Evolutionary conservation across 2,329 filamentous ascomycete species (phyloP).

Genomic region (Kalmusia sp.): DNA sequence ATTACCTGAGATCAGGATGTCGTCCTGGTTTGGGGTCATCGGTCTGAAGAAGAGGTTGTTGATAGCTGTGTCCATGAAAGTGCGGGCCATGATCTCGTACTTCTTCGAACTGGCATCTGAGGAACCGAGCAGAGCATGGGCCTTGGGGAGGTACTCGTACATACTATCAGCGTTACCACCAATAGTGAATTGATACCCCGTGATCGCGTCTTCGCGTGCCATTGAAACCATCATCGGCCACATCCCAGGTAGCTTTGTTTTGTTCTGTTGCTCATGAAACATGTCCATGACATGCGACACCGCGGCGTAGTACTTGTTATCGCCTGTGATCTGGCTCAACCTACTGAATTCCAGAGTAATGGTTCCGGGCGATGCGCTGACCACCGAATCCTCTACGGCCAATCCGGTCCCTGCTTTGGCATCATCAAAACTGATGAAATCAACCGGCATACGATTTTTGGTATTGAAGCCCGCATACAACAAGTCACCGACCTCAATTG

Average conservation of each 20-base stretch:
- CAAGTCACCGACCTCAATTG: constrained; percentile 77
- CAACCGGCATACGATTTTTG: constrained; percentile 86
- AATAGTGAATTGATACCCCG: constrained; percentile 39
- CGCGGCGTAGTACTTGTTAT: constrained; percentile 88
- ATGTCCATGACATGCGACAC: constrained; percentile 84
- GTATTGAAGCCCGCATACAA: constrained; percentile 86
- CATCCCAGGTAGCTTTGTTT: constrained; percentile 75
- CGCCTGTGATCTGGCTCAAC: constrained; percentile 81
- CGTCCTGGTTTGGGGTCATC: constrained; percentile 52
- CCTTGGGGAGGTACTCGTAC: constrained; percentile 54
- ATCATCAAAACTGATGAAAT: constrained; percentile 52
- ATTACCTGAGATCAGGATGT: constrained; percentile 56
- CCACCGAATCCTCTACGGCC: constrained; percentile 63
- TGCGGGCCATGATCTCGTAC: constrained; percentile 63
- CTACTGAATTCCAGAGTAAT: constrained; percentile 89
- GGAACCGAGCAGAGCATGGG: constrained; percentile 55
- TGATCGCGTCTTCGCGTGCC: constrained; percentile 34
- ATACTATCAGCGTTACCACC: constrained; percentile 44
- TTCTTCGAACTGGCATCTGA: constrained; percentile 48
- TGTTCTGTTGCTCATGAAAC: constrained; percentile 75
- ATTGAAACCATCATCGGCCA: constrained; percentile 73
- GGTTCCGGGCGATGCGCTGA: constrained; percentile 60
- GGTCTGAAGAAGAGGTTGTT: constrained; percentile 57
- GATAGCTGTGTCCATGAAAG: constrained; percentile 50
- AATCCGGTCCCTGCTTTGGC: constrained; percentile 51